Evolutionary conservation across 495 filamentous ascomycete species (phyloP).

Genomic region (Extremus antarcticus): DNA sequence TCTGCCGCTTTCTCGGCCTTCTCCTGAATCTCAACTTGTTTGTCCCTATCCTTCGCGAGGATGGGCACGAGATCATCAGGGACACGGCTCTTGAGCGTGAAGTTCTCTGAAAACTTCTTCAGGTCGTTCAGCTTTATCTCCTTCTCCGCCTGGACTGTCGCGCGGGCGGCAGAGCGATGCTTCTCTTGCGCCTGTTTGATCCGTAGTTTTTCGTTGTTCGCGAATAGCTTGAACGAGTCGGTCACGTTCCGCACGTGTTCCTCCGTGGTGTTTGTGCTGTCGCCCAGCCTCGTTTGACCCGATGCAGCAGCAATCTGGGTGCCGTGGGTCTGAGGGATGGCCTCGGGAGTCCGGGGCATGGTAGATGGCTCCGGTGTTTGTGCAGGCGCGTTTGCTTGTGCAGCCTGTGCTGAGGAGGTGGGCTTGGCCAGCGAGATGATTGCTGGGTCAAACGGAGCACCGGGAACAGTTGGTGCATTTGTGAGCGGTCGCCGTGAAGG

Average conservation of each 20-base stretch:
- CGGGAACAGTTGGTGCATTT: conserved; percentile 56
- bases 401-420: conserved; percentile 24
- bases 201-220: conserved; percentile 62
- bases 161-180: conserved; percentile 47
- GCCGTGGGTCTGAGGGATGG: not conserved
- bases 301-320: not conserved
- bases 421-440: conserved; percentile 62
- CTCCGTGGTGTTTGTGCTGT: conserved; percentile 49
- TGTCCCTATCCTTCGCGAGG: conserved; percentile 84
- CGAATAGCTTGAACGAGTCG: conserved; percentile 72
- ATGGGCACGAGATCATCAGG: conserved; percentile 88
- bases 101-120: conserved; percentile 86
- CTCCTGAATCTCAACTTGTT: conserved; percentile 85
- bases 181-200: conserved; percentile 37
- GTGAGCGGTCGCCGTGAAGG: conserved; percentile 74
- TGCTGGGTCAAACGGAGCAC: conserved; percentile 66
- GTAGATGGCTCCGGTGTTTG: not conserved
- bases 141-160: conserved; percentile 59
- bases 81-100: conserved; percentile 86
- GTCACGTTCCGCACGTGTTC: conserved; percentile 71
- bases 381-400: conserved; percentile 1
- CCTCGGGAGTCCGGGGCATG: not conserved
- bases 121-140: conserved; percentile 84
- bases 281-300: not conserved
- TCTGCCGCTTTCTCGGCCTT: conserved; percentile 44